phyloP scores from a whole-genome alignment of 1,139 yeast species.

The Candida frijolesensis region DNA sequence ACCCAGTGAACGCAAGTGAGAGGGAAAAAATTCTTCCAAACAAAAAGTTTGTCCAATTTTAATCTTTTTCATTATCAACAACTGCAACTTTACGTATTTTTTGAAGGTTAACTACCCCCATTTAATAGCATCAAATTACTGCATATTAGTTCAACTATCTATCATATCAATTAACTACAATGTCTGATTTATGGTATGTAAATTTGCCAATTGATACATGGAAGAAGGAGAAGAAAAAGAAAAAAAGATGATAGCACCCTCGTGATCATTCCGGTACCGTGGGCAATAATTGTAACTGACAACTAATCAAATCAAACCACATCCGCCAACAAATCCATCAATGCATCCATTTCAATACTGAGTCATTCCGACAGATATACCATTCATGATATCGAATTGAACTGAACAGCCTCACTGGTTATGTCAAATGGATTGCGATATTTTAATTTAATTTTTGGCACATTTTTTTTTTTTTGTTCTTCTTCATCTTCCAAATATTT shows the following conservation, averaged over 20 bases:
- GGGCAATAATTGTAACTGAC: not conserved
- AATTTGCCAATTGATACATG: conserved; percentile 1
- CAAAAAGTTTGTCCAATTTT: conserved; percentile 6
- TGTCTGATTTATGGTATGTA: conserved; percentile 63
- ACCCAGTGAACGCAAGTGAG: not conserved
- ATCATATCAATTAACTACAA: conserved; percentile 18
- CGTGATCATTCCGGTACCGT: not conserved
- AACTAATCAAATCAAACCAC: not conserved
- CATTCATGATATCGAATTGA: not conserved
- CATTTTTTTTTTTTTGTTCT: not conserved
- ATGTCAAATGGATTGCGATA: not conserved
- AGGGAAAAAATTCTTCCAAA: conserved; percentile 3
- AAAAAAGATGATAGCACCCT: not conserved
- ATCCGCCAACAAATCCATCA: not conserved
- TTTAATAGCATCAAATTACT: not conserved
- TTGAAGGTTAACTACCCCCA: not conserved
- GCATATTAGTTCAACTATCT: not conserved
- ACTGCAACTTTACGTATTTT: conserved; percentile 2
- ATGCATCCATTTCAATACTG: not conserved
- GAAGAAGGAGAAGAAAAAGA: not conserved
- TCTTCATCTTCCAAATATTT: not conserved
- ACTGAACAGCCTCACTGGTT: not conserved
- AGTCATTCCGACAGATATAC: not conserved
- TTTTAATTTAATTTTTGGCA: not conserved
- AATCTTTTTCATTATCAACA: conserved; percentile 3